These are phyloP conservation scores for Hyaloraphidium curvatum DNA, from an alignment of 192 early-diverging fungal genomes.

Conservation along the genomic window DNA sequence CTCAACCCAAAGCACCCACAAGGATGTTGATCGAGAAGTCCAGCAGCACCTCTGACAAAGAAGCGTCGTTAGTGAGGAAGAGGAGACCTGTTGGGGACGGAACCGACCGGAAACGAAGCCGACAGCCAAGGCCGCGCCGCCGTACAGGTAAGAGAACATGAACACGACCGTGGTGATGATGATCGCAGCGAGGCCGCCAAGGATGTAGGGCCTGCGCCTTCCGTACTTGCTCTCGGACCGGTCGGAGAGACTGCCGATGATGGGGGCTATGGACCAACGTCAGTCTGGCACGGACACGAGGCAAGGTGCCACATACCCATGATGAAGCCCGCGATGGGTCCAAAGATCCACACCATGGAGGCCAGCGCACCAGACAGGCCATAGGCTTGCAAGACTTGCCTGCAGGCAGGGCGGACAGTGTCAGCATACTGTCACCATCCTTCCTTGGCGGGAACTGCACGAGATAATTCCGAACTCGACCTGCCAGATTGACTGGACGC, in stretches of 20 bases:
- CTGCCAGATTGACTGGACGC: constrained; percentile 11
- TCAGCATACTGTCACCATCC: too few relatives aligned
- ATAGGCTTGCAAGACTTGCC: too few relatives aligned
- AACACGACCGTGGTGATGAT: constrained; percentile 7
- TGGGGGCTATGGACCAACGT: too few relatives aligned
- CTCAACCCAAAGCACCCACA: too few relatives aligned
- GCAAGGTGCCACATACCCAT: constrained; percentile 5
- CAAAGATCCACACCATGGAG: constrained; percentile 5
- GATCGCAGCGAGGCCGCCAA: constrained; percentile 5
- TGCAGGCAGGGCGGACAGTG: too few relatives aligned
- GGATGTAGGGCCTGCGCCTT: constrained; percentile 10
- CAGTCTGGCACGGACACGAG: too few relatives aligned
- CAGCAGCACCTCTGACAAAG: constrained; percentile 6
- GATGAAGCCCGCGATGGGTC: constrained; percentile 14
- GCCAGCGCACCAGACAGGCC: too few relatives aligned
- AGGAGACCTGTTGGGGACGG: too few relatives aligned
- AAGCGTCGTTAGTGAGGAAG: too few relatives aligned
- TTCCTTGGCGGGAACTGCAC: too few relatives aligned
- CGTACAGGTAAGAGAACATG: constrained; percentile 1
- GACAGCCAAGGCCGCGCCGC: background rate
- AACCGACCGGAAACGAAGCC: too few relatives aligned
- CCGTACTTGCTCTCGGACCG: constrained; percentile 6
- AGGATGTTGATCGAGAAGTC: constrained; percentile 14
- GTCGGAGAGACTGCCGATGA: constrained; percentile 11
- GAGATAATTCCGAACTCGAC: too few relatives aligned